phyloP scores from a whole-genome alignment of 306 rosid species.

The Cicer chorassanicum region DNA sequence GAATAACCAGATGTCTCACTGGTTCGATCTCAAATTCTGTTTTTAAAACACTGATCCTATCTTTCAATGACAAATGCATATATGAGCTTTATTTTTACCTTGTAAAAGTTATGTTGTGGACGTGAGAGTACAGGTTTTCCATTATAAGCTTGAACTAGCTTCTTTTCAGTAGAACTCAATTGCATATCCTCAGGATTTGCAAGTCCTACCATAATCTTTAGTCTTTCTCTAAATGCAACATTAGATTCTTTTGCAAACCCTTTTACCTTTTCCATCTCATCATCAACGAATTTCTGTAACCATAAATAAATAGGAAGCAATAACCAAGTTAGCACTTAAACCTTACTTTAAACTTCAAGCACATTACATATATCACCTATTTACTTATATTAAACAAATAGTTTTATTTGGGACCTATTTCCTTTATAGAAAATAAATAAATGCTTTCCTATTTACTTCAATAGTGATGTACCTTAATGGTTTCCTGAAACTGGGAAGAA shows the following conservation, averaged over 20 bases:
- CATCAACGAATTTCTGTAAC: constrained; percentile 78
- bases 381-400: too few relatives aligned
- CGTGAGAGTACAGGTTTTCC: constrained; percentile 95
- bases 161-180: constrained; percentile 77
- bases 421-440: too few relatives aligned
- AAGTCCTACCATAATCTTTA: constrained; percentile 89
- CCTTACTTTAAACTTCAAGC: constrained; percentile 2
- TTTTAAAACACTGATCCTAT: not conserved
- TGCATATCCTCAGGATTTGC: constrained; percentile 86
- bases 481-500: constrained; percentile 80
- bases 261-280: constrained; percentile 83
- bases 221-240: constrained; percentile 82
- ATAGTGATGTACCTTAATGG: constrained; percentile 63
- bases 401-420: too few relatives aligned
- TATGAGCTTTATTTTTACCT: constrained; percentile 50
- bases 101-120: constrained; percentile 87
- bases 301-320: not conserved
- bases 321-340: constrained; percentile 20
- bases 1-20: too few relatives aligned
- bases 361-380: not conserved
- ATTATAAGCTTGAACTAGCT: constrained; percentile 79
- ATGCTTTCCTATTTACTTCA: too few relatives aligned
- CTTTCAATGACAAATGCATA: not conserved
- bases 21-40: too few relatives aligned
- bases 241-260: constrained; percentile 84